phyloP scores from a whole-genome alignment of 768 basidiomycete species.

The Phallus indusiatus region DNA sequence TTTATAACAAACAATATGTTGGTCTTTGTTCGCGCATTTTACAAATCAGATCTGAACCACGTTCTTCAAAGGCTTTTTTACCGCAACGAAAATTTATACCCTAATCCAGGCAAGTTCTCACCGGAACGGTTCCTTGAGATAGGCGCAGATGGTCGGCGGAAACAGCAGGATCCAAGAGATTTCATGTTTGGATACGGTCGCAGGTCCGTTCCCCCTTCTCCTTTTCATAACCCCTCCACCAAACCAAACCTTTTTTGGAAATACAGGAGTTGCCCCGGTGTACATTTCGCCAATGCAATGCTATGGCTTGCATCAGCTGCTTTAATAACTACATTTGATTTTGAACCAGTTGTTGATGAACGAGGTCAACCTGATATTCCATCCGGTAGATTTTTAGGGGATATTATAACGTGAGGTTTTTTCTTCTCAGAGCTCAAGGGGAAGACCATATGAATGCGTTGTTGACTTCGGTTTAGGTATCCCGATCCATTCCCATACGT shows the following conservation, averaged over 20 bases:
- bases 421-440: not conserved
- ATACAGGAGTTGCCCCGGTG: slow-evolving; percentile 43
- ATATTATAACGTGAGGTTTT: not conserved
- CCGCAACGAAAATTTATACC: not conserved
- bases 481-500: not conserved
- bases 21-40: not conserved
- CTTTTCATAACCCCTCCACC: too few species aligned
- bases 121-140: not conserved
- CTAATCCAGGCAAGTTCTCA: not conserved
- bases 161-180: not conserved
- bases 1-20: slow-evolving; percentile 27
- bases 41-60: not conserved
- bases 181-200: slow-evolving; percentile 23
- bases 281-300: slow-evolving; percentile 39
- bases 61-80: not conserved
- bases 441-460: not conserved
- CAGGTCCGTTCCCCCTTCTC: slow-evolving; percentile 15
- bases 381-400: not conserved
- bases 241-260: too few species aligned
- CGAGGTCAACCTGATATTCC: not conserved
- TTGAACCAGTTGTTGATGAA: not conserved
- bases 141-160: not conserved
- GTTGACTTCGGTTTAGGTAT: not conserved
- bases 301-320: slow-evolving; percentile 24
- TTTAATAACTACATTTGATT: not conserved